Base-by-base conservation (phyloP, 257 asterid genomes). In the Solanum corneliomulleri region DNA sequence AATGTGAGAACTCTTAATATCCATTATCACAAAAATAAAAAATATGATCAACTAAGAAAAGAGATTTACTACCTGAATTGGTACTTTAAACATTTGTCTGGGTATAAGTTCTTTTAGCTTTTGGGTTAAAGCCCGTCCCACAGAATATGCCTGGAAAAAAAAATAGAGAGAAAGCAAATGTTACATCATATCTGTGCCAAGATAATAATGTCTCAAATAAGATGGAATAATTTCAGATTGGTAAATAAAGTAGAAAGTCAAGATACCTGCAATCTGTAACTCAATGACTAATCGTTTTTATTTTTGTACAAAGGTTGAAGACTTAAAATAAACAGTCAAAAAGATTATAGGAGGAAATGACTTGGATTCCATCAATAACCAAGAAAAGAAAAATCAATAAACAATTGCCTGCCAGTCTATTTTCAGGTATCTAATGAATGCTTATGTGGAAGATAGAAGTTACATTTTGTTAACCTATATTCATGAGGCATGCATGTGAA, bases 61-160 rank as follows among this genome's bases (percentile, higher is more conserved):
- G 72, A 82, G 37, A 75, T 27, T 66, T 56, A 33, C 85, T 91
- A 97, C 99, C 98, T 97, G 99, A 91, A 97, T 97, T 81, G 99
- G 99, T 23, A 97, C 91, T 97, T 96, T 97, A 91, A 97, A 97
- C 99, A 97, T 95, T 91, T 97, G 99, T 87, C 98, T 93, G 20
- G 99, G 99, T 86, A 97, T 97, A 72, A 97, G 91, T 92, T 97
- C 99, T 95, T 97, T 97, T 90, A 97, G 92, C 90, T 94, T 97
- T 89, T 91, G 98, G 88, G 99, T 97, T 93, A 97, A 93, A 91
- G 99, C 99, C 92, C 99, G 93, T 86, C 99, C 99, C 87, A 97
- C 94, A 87, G 96, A 80, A 94, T 97, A 97, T 89, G 99, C 95
- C 99, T 97, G 93, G 82, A 87, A 88, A 86, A 76, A 88, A 86